Evolutionary conservation across 225 moss, liverwort and hornwort species (phyloP), one percentile per base, ranked within the genome.

Genomic region (Polytrichum formosum): DNA sequence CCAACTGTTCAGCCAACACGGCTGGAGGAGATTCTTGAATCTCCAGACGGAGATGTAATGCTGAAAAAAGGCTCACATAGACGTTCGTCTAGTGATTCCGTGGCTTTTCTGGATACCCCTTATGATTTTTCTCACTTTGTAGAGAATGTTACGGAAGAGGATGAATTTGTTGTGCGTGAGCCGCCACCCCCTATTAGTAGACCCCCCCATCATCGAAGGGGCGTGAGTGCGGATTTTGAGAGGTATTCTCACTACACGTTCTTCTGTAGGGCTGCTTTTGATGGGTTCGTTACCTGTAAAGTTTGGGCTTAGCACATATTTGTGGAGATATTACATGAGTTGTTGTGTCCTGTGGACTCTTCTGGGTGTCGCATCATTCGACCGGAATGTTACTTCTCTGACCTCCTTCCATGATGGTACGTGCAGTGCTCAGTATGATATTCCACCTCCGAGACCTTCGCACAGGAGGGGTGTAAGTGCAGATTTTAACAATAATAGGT

Each of bases 11-110:
- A 92, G 54, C 92, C 94, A 21, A 88, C 89, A 23, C 91, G 94
- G 94, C 83, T 97, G 79, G 97, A 97, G 67, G 94, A 97, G 66
- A 89, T 90, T 23, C 75, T 90, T 76, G 94, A 92, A 66, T 89
- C 93, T 30, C 92, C 85, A 25, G 88, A 85, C 25, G 82, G 91
- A 68, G 96, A 92, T 35, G 73, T 90, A 28, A 87, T 90, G 16
- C 84, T 88, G 4, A 94, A 90, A 28, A 92, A 89, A 68, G 82
- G 91, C 64, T 89, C 89, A 19, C 97, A 97, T 72, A 82, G 97
- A 70, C 90, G 97, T 31, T 92, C 97, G 30, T 84, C 91, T 6
- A 97, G 97, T 65, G 97, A 97, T 70, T 97, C 97, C 33, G 80
- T 92, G 68, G 94, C 97, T 6, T 97, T 94, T 68, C 67, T 91